Evolutionary conservation across 1,284 basidiomycete species (phyloP), one percentile per base, ranked within the genome.

Genomic region (Testicularia cyperi): DNA sequence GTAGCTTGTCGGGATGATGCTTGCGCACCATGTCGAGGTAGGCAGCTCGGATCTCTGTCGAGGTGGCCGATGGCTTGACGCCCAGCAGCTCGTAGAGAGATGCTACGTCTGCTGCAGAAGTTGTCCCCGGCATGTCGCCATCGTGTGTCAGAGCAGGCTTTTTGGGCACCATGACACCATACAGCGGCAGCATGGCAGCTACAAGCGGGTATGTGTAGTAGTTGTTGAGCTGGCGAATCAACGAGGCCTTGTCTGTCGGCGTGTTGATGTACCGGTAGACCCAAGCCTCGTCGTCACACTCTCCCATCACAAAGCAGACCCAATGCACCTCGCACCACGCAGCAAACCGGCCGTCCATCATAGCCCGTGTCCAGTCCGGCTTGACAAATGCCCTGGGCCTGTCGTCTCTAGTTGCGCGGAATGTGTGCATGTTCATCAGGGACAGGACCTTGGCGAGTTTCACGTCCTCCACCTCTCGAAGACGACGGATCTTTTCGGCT

Each of bases 261-360:
- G 55, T 44, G 21, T 64, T 67, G 38, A 57, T 51, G 22, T 64
- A 45, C 12, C 49, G 29, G 38, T 65, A 65, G 21, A 62, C 46
- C 47, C 47, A 51, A 25, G 44, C 54, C 26, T 67, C 60, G 22
- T 64, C 39, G 10, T 32, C 52, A 30, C 45, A 49, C 34, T 67
- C 64, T 3, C 64, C 64, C 4, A 64, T 44, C 33, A 64, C 25
- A 14, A 67, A 48, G 0, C 14, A 5, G 5, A 67, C 27, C 2
- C 38, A 44, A 3, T 49, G 32, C 35, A 45, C 10, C 28, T 43
- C 34, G 30, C 55, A 64, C 60, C 60, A 67, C 38, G 18, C 33
- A 8, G 41, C 54, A 24, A 67, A 38, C 6, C 45, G 9, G 0
- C 60, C 64, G 19, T 57, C 53, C 46, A 47, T 51, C 64, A 53